Conservation (phyloP, 176 grass and related monocot genomes). For the Elaeis guineensis region DNA sequence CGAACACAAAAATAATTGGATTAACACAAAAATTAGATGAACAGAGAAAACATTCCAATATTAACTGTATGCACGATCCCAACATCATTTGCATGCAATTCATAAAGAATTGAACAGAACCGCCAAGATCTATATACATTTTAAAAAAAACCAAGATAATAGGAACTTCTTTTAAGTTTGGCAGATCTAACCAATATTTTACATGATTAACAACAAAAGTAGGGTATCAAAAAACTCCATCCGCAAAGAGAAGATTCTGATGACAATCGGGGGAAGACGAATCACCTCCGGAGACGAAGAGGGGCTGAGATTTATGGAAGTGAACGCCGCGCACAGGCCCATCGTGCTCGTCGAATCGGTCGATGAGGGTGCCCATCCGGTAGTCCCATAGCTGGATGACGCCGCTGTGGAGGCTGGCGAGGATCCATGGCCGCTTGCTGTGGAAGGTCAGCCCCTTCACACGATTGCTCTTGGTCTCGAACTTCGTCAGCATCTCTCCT, state of each 20-base stretch:
- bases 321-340: constrained; percentile 79
- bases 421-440: constrained; percentile 78
- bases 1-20: too few relatives aligned
- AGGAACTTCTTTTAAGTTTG: neutral
- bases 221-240: too few relatives aligned
- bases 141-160: constrained; percentile 6
- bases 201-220: too few relatives aligned
- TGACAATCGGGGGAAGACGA: neutral
- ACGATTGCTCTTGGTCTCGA: constrained; percentile 99
- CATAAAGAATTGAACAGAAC: too few relatives aligned
- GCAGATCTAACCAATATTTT: too few relatives aligned
- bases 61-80: too few relatives aligned
- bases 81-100: too few relatives aligned
- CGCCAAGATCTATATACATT: constrained; percentile 4
- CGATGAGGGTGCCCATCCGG: constrained; percentile 80
- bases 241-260: neutral
- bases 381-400: constrained; percentile 97
- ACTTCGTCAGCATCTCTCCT: constrained; percentile 88
- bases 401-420: constrained; percentile 80
- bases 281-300: constrained; percentile 97
- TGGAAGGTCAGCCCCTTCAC: constrained; percentile 98
- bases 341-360: constrained; percentile 95
- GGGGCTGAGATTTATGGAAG: constrained; percentile 90
- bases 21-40: too few relatives aligned
- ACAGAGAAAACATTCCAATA: too few relatives aligned